A percentile compares a stretch with the other conserved stretches of the same genome.
Evolutionary conservation across 352 stramenopile species (phyloP).

Genomic region (Globisporangium takayamanum): DNA sequence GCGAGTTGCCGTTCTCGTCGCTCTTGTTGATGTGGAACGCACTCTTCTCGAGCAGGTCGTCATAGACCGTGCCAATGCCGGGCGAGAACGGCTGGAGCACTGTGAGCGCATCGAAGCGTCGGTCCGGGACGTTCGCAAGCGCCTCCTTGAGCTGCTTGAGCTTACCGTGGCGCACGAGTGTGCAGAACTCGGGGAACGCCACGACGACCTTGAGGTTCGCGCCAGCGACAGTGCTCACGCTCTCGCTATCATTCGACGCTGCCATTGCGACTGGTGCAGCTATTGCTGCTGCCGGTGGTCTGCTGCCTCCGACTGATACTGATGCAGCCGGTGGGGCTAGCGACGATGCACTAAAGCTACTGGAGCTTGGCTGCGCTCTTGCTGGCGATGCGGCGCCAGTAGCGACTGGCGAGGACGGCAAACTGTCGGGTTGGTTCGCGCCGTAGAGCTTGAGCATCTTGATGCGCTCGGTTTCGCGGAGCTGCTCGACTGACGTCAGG

Average conservation of each 20-base stretch:
- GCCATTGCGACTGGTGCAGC: neutral
- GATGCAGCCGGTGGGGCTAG: neutral
- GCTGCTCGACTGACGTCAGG: constrained; percentile 78
- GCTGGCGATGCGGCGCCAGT: neutral
- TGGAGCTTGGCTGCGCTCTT: neutral
- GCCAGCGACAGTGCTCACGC: constrained; percentile 2
- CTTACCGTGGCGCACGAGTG: constrained; percentile 82
- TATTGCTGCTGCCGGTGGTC: neutral
- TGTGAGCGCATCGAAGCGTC: constrained; percentile 77
- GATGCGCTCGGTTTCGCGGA: constrained; percentile 47
- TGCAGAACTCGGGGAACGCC: constrained; percentile 67
- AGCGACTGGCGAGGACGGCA: neutral
- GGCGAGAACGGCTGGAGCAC: constrained; percentile 65
- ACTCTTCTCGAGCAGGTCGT: constrained; percentile 83
- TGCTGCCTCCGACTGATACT: neutral
- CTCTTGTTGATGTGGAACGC: constrained; percentile 86
- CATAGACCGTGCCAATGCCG: constrained; percentile 89
- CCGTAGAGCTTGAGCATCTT: constrained; percentile 43
- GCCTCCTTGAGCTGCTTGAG: constrained; percentile 86
- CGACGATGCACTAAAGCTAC: neutral
- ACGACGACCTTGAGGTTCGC: constrained; percentile 42
- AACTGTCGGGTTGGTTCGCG: constrained; percentile 6
- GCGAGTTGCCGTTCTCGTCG: constrained; percentile 89
- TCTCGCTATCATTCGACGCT: neutral
- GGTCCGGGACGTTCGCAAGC: constrained; percentile 75